Evolutionary conservation across 352 stramenopile species (phyloP).

Genomic region (Globisporangium emineosum): DNA sequence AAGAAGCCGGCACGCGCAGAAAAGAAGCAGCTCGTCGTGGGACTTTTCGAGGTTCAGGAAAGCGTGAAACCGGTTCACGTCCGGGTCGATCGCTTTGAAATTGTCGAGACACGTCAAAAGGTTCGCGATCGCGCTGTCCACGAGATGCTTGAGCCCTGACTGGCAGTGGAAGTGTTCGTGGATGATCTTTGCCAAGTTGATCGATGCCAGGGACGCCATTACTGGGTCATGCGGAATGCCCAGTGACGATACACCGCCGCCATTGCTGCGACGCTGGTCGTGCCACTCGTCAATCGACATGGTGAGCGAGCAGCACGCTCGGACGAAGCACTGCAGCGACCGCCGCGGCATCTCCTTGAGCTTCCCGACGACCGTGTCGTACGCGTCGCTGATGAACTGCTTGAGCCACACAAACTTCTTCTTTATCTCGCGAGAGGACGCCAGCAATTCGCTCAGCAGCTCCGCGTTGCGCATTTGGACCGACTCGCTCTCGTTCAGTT

Average conservation of each 20-base stretch:
- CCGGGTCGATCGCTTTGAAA: constrained; percentile 42
- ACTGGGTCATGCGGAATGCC: constrained; percentile 7
- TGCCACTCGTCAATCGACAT: constrained; percentile 51
- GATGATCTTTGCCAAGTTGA: constrained; percentile 37
- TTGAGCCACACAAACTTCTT: constrained; percentile 51
- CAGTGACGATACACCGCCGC: background rate
- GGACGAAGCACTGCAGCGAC: constrained; percentile 26
- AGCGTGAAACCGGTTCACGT: constrained; percentile 57
- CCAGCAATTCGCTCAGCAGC: constrained; percentile 25
- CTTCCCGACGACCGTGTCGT: constrained; percentile 57
- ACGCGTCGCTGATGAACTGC: constrained; percentile 69
- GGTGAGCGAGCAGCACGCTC: constrained; percentile 34
- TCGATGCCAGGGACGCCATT: constrained; percentile 16
- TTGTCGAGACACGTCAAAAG: constrained; percentile 28
- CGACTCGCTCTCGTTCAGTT: constrained; percentile 28
- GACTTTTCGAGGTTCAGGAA: constrained; percentile 49
- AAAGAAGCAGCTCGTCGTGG: constrained; percentile 61
- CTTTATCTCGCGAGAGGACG: constrained; percentile 39
- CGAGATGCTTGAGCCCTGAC: constrained; percentile 48
- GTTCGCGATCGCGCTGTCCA: constrained; percentile 38
- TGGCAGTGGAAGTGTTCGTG: constrained; percentile 68
- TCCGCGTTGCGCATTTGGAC: background rate
- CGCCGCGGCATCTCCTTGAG: constrained; percentile 31
- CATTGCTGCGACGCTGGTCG: constrained; percentile 13
- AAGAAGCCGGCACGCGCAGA: constrained; percentile 47